These are phyloP conservation scores for Geranium brycei DNA, from an alignment of 345 rosid species.

Conservation along the genomic window DNA sequence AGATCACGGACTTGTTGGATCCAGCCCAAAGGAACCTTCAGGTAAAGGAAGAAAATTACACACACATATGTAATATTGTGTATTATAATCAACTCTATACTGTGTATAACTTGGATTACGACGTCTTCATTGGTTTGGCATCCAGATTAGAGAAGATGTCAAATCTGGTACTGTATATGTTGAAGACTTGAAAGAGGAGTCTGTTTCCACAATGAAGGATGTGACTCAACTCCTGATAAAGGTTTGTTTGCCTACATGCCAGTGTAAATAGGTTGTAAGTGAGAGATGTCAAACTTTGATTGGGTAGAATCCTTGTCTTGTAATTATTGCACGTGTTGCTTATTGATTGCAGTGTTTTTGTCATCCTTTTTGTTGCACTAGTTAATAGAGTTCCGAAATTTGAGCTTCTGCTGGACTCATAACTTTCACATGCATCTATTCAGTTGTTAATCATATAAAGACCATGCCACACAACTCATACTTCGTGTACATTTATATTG, in stretches of 20 bases:
- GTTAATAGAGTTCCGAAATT: not conserved
- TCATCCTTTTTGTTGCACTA: not conserved
- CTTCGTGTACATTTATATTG: not conserved
- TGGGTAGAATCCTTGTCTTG: not conserved
- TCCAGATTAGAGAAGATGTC: conserved; percentile 94
- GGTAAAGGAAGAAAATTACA: conserved; percentile 26
- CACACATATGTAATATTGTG: conserved; percentile 3
- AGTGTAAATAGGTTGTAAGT: not conserved
- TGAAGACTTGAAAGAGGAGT: conserved; percentile 73
- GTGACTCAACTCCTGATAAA: conserved; percentile 61
- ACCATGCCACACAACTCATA: not conserved
- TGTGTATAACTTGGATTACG: not conserved
- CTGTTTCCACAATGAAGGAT: conserved; percentile 69
- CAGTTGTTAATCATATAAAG: not conserved
- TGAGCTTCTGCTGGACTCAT: not conserved
- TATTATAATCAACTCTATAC: conserved; percentile 1
- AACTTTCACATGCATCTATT: not conserved
- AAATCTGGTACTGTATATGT: conserved; percentile 78
- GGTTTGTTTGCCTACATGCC: conserved; percentile 24
- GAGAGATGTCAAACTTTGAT: not conserved
- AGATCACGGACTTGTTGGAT: conserved; percentile 89
- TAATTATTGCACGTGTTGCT: not conserved
- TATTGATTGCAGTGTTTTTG: not conserved
- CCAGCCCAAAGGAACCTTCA: conserved; percentile 77
- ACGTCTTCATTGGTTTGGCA: conserved; percentile 6